phyloP scores from a whole-genome alignment of 2,329 filamentous ascomycete species.

The Trichoderma brevicompactum region DNA sequence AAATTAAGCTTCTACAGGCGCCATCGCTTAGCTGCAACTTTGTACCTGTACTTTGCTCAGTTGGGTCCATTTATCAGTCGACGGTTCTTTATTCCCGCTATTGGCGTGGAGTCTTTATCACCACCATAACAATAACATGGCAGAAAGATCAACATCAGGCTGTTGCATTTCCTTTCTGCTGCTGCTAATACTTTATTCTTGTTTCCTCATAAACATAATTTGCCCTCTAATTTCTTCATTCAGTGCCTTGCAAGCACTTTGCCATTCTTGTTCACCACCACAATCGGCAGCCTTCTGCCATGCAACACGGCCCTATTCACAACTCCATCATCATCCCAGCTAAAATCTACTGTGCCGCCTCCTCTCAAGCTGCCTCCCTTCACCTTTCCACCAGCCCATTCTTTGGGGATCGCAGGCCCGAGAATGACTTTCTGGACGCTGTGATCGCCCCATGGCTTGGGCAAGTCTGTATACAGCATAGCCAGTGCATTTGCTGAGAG shows the following conservation, averaged over 20 bases:
- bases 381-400: conserved; percentile 27
- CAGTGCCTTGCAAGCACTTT: conserved; percentile 15
- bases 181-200: too few species aligned
- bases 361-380: conserved; percentile 26
- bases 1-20: conserved; percentile 23
- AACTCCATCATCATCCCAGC: conserved; percentile 25
- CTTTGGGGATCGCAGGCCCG: conserved; percentile 24
- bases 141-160: too few species aligned
- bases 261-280: conserved; percentile 24
- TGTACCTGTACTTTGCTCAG: background rate
- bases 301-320: conserved; percentile 18
- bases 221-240: background rate
- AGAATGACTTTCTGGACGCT: conserved; percentile 25
- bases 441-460: conserved; percentile 13
- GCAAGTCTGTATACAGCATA: conserved; percentile 25
- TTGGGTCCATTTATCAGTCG: background rate
- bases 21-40: background rate
- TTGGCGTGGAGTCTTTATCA: too few species aligned
- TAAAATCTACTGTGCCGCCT: conserved; percentile 28
- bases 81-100: background rate
- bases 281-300: conserved; percentile 12
- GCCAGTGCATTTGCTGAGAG: conserved; percentile 26
- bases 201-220: too few species aligned
- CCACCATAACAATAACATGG: too few species aligned
- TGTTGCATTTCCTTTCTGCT: too few species aligned